Percentiles rank a stretch among this genome's conserved stretches.
Conservation (phyloP, 768 basidiomycete species). For the Leccinum broughii region DNA sequence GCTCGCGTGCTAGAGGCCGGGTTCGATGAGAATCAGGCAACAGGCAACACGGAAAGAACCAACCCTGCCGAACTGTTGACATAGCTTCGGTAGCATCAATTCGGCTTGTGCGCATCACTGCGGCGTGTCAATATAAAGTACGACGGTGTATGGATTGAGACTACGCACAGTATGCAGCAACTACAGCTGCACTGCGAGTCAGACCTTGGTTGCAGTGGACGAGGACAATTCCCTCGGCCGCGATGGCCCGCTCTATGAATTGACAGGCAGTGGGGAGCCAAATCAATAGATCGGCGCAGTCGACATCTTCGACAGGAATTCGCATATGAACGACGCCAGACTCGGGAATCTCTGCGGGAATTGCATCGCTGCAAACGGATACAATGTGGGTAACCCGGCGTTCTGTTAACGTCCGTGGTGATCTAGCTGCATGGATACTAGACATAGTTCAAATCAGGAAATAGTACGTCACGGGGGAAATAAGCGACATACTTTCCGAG, state of each 20-base stretch:
- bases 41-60: slow-evolving; percentile 13
- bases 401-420: slow-evolving; percentile 69
- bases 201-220: slow-evolving; percentile 70
- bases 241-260: slow-evolving; percentile 64
- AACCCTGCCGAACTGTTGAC: slow-evolving; percentile 60
- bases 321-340: slow-evolving; percentile 71
- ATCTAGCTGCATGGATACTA: slow-evolving; percentile 70
- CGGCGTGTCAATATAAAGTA: slow-evolving; percentile 9
- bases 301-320: slow-evolving; percentile 68
- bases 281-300: slow-evolving; percentile 68
- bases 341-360: slow-evolving; percentile 68
- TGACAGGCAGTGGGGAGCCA: slow-evolving; percentile 64
- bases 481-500: slow-evolving; percentile 66
- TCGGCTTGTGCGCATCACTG: slow-evolving; percentile 69
- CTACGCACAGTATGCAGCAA: slow-evolving; percentile 73
- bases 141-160: not conserved
- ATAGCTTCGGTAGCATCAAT: slow-evolving; percentile 59
- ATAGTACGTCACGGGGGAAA: slow-evolving; percentile 22
- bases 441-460: slow-evolving; percentile 46
- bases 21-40: slow-evolving; percentile 5
- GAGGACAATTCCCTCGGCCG: slow-evolving; percentile 57
- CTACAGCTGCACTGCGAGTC: slow-evolving; percentile 66
- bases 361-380: slow-evolving; percentile 72
- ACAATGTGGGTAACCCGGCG: slow-evolving; percentile 78
- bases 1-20: slow-evolving; percentile 56